Conservation (phyloP, 31 red algal species). For the Asparagopsis taxiformis region DNA sequence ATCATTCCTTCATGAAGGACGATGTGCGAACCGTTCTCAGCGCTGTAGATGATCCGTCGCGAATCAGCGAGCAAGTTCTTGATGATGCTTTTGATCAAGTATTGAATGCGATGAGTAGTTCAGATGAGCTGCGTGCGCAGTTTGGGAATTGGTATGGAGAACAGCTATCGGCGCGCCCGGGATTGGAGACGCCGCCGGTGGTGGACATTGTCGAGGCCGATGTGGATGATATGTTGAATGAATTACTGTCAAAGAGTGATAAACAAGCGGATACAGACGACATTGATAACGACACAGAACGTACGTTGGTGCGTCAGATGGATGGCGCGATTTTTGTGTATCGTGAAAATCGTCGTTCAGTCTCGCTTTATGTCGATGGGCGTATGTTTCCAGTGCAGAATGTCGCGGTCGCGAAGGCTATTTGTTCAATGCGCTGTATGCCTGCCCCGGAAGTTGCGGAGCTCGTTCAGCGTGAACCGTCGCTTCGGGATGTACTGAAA, state of each 20-base stretch:
- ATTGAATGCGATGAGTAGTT: not conserved
- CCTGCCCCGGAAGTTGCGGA: not conserved
- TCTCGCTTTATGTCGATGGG: not conserved
- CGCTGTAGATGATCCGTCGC: slow-evolving; percentile 24
- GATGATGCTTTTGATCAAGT: slow-evolving; percentile 11
- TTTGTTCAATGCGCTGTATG: not conserved
- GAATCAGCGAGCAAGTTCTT: slow-evolving; percentile 17
- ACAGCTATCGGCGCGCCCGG: not conserved
- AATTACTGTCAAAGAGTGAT: not conserved
- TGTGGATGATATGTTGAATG: not conserved
- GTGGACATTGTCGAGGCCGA: not conserved
- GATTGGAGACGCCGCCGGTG: not conserved
- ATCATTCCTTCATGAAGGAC: slow-evolving; percentile 46
- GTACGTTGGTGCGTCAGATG: not conserved
- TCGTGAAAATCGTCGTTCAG: not conserved
- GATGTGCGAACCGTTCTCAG: slow-evolving; percentile 22
- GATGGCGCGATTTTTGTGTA: not conserved
- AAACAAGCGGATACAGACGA: not conserved
- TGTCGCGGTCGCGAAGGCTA: not conserved
- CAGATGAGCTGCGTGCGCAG: not conserved
- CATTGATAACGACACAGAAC: not conserved
- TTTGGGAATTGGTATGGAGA: not conserved
- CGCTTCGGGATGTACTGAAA: not conserved
- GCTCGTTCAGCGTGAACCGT: not conserved
- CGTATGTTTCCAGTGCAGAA: not conserved